Conservation (phyloP, 116 monocot genomes). For the Papilionanthe hybrid region DNA sequence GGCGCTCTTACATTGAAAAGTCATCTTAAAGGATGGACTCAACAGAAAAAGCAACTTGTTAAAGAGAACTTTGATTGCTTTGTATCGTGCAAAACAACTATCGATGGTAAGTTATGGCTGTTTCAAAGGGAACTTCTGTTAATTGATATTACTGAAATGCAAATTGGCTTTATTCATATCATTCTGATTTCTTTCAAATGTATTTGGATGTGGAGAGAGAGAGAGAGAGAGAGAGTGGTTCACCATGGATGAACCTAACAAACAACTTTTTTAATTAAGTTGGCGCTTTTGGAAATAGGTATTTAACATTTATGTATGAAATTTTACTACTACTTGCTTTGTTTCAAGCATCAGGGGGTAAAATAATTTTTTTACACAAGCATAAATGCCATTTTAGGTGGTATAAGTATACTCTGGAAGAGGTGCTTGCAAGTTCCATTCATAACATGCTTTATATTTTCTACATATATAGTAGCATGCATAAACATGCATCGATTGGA, state of each 20-base stretch:
- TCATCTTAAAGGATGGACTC: conserved; percentile 92
- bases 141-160: not conserved
- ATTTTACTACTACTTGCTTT: not conserved
- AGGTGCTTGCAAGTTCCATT: not conserved
- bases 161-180: not conserved
- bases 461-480: not conserved
- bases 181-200: not conserved
- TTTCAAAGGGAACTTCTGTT: not conserved
- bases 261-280: not conserved
- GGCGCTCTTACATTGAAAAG: conserved; percentile 74
- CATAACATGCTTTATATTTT: not conserved
- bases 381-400: not conserved
- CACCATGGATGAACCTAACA: not conserved
- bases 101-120: conserved; percentile 61
- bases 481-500: not conserved
- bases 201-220: not conserved
- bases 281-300: not conserved
- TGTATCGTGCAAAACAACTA: conserved; percentile 97
- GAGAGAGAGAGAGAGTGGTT: not conserved
- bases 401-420: not conserved
- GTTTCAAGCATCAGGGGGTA: not conserved
- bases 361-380: not conserved
- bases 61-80: conserved; percentile 99
- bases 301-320: not conserved
- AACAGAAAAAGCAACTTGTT: conserved; percentile 89